Evolutionary conservation across 2,329 filamentous ascomycete genomes (phyloP).

Genomic region (Fusarium sp.): DNA sequence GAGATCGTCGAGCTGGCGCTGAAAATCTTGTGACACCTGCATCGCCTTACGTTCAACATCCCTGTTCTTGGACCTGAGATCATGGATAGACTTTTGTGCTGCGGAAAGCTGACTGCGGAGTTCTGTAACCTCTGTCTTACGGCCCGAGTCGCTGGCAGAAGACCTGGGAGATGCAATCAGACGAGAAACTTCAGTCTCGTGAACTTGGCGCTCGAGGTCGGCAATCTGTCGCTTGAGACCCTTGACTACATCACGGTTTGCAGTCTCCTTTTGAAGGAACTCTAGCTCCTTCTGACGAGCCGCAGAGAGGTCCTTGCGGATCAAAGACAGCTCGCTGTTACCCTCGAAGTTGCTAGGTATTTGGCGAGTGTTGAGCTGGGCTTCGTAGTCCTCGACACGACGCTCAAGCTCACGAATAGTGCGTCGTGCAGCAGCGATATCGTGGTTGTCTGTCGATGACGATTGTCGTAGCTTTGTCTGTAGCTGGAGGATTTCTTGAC

Average conservation of each 20-base stretch:
- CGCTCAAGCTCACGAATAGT: slow-evolving; percentile 77
- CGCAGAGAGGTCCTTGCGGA: slow-evolving; percentile 74
- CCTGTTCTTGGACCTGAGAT: slow-evolving; percentile 64
- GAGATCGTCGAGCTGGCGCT: slow-evolving; percentile 68
- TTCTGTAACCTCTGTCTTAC: slow-evolving; percentile 70
- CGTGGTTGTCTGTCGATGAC: slow-evolving; percentile 65
- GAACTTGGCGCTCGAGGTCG: slow-evolving; percentile 77
- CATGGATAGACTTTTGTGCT: slow-evolving; percentile 72
- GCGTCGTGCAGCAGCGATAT: slow-evolving; percentile 71
- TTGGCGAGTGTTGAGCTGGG: slow-evolving; percentile 55
- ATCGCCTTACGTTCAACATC: slow-evolving; percentile 66
- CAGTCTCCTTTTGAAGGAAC: slow-evolving; percentile 74
- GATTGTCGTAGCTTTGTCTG: slow-evolving; percentile 63
- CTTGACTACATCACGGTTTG: slow-evolving; percentile 74
- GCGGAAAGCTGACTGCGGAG: slow-evolving; percentile 73
- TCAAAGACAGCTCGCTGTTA: slow-evolving; percentile 69
- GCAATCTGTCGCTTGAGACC: slow-evolving; percentile 75
- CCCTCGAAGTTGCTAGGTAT: slow-evolving; percentile 58
- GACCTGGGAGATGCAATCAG: slow-evolving; percentile 62
- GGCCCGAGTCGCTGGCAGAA: slow-evolving; percentile 65
- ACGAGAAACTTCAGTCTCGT: slow-evolving; percentile 72
- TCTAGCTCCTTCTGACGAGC: slow-evolving; percentile 77
- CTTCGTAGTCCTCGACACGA: slow-evolving; percentile 69
- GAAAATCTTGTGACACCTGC: slow-evolving; percentile 63
- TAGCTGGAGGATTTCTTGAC: slow-evolving; percentile 67